Base-by-base conservation (phyloP, 2,329 filamentous ascomycete species). In the Penicillium sp. region DNA sequence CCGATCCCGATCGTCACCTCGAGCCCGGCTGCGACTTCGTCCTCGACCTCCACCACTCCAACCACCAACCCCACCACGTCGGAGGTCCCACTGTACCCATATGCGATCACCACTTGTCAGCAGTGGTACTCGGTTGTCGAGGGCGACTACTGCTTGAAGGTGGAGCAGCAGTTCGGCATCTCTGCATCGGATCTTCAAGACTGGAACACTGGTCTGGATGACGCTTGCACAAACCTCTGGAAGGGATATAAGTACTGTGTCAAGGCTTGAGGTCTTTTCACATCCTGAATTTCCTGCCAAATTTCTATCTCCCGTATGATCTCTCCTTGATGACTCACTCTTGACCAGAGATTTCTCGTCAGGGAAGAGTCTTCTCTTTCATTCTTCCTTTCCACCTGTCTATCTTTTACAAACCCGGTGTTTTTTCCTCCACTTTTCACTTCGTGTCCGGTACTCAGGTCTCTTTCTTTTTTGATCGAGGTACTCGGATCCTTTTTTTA, bases 181-280 rank as follows among this genome's bases (percentile, higher is more conserved):
- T 47, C 54, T 25, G 39, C 52, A 27, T 46, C 48, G 4, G 43
- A 60, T 7, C 52, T 65, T 36, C 57, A 50, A 27, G 47, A 49
- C 48, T 57, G 57, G 47, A 67, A 67, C 53, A 45, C 60, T 4
- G 59, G 56, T 28, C 51, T 66, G 44, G 49, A 66, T 11, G 44
- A 51, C 33, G 42, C 48, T 12, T 67, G 65, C 54, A 49, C 56
- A 2, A 65, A 66, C 50, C 54, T 67, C 28, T 61, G 62, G 54
- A 54, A 58, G 25, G 65, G 62, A 50, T 64, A 64, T 49, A 52
- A 59, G 49, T 64, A 64, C 45, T 64, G 61, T 51, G 48, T 63
- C 13, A 51, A 54, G 47, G 57, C 57, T 26, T 48, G 37, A 48
- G 29, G 27, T 43, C 25, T 28, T 32, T 11, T 8, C 25, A 7